Base-by-base conservation (phyloP, 768 basidiomycete genomes). In the Termitomyces sp. region DNA sequence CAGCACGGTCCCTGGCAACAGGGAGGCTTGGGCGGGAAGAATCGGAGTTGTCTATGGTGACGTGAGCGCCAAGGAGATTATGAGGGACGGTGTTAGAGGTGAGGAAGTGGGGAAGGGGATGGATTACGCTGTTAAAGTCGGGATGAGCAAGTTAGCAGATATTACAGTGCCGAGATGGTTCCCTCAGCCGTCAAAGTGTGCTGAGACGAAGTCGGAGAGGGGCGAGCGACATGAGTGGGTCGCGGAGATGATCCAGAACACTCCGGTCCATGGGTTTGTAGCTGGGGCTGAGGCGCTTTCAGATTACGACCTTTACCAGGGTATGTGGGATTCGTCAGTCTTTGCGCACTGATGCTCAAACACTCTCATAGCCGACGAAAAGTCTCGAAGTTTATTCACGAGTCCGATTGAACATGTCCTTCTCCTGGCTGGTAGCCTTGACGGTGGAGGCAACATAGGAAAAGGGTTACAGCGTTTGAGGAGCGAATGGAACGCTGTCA, bases 141-240 rank as follows among this genome's bases (percentile, higher is more conserved):
- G 78, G 2, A 77, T 81, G 71, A 43, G 59, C 3, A 67, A 66
- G 22, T 69, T 82, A 14, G 77, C 74, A 0, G 58, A 64, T 12
- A 66, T 70, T 6, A 81, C 79, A 0, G 66, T 76, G 0, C 71
- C 74, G 2, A 68, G 79, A 32, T 82, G 80, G 80, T 82, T 82
- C 66, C 72, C 77, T 17, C 24, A 64, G 4, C 72, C 71, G 1
- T 78, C 70, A 14, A 63, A 60, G 51, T 71, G 69, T 43, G 51
- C 60, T 24, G 38, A 55, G 32, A 60, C 53, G 40, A 49, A 60
- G 17, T 45, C 56, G 32, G 55, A 51, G 49, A 56, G 45, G 28
- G 61, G 55, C 21, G 58, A 57, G 32, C 40, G 60, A 26, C 40
- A 49, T n/a, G 44, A 50, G 10, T 73, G 70, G 70, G 58, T 79